Base-by-base conservation (phyloP, 225 moss, liverwort and hornwort species). In the Physcomitrium patens region DNA sequence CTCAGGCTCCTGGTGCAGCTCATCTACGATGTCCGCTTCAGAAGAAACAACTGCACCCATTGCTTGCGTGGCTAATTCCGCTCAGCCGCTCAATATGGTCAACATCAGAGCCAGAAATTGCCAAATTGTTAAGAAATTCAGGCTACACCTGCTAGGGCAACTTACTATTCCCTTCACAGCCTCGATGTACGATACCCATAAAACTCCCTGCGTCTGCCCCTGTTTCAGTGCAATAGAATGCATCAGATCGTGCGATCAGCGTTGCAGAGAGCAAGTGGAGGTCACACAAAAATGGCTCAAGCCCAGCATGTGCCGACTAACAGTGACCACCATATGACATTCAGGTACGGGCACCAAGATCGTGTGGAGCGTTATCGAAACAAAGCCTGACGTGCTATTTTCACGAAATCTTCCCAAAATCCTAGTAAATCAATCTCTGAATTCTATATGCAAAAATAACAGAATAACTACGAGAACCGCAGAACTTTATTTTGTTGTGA, bases 1-100 rank as follows among this genome's bases (percentile, higher is more conserved):
- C 66, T 89, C 91, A 22, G 91, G 89, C 68, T 87, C 89, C 82
- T 86, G 92, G 75, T 84, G 85, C 56, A 90, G 70, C 84, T 91
- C 87, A 44, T 85, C 84, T 16, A 79, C 77, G 12, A 60, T 47
- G 22, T 86, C 84, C 27, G 72, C 71, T 64, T 90, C 90, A 0
- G 85, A 82, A 0, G 91, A 91, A 67, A 87, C 64, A 50, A 63
- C 83, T 46, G 78, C 85, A 42, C 92, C 90, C 92, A 90, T 91
- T 45, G 60, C 68, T 46, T 53, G 5, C 11, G 45, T 42, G n/a
- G 12, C 49, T 14, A 48, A 61, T 68, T 31, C 8, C 19, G 19
- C 62, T 72, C 52, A 80, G 26, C 24, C 65, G 12, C 53, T 51
- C 53, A 22, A 18, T 0, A 3, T 8, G 8, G 31, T 31, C 54